Conservation (phyloP, 345 rosid genomes). For the Alliaria petiolata region DNA sequence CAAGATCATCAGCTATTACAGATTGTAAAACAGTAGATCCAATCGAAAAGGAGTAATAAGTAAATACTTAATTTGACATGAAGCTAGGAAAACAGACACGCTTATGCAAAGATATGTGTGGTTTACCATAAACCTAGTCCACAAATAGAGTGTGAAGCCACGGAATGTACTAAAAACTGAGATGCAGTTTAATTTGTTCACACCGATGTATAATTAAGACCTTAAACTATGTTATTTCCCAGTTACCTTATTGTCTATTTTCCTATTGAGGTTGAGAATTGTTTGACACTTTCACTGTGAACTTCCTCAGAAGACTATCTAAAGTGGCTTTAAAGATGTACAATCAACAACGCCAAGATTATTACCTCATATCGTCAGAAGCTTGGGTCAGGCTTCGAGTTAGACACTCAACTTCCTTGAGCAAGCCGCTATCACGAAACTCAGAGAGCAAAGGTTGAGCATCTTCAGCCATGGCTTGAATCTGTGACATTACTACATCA, state of each 20-base stretch:
- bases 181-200: too few species aligned
- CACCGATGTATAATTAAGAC: neutral
- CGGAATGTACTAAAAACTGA: neutral
- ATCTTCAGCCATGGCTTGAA: slow-evolving; percentile 96
- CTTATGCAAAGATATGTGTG: neutral
- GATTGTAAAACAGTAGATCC: neutral
- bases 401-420: slow-evolving; percentile 81
- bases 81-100: neutral
- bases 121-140: neutral
- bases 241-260: too few species aligned
- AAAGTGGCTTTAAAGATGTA: neutral
- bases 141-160: neutral
- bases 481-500: slow-evolving; percentile 88
- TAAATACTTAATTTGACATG: neutral
- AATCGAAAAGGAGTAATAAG: neutral
- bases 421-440: slow-evolving; percentile 77
- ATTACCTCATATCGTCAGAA: slow-evolving; percentile 84
- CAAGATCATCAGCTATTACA: neutral
- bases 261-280: too few species aligned
- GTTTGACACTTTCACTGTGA: too few species aligned
- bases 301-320: neutral
- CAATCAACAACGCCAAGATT: neutral
- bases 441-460: slow-evolving; percentile 92
- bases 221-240: neutral
- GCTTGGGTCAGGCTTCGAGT: slow-evolving; percentile 85